Percentiles rank a stretch among this genome's conserved stretches.
These are phyloP conservation scores for Corymbia citriodora DNA, from an alignment of 441 rosid species.

Conservation along the genomic window DNA sequence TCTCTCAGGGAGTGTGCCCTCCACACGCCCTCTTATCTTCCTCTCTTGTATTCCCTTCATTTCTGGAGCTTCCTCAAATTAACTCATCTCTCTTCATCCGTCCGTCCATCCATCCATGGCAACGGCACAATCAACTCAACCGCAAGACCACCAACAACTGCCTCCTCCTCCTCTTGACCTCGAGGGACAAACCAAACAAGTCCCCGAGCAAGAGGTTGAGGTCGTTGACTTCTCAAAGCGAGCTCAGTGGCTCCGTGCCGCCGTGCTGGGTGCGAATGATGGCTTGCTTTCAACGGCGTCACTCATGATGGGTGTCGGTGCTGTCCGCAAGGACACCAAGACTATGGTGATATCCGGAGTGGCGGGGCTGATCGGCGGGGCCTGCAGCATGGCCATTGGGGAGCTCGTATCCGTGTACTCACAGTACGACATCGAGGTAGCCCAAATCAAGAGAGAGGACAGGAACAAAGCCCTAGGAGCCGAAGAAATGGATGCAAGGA, in stretches of 20 bases:
- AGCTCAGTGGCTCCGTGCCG: neutral
- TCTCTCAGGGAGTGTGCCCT: neutral
- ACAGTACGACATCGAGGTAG: neutral
- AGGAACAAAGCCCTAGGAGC: neutral
- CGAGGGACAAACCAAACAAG: neutral
- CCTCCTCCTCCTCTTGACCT: neutral
- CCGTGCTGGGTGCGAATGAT: neutral
- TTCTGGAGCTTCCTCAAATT: neutral
- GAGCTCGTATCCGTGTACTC: neutral
- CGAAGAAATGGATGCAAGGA: neutral
- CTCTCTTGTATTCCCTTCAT: neutral
- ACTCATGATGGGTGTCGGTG: neutral
- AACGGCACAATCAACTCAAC: neutral
- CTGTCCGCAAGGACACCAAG: neutral
- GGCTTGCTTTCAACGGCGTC: neutral
- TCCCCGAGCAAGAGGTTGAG: neutral
- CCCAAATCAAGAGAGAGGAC: neutral
- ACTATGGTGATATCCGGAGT: neutral
- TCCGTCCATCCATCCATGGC: neutral
- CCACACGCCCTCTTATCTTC: neutral
- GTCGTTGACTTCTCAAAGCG: neutral
- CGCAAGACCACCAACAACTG: neutral
- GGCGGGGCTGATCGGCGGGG: neutral
- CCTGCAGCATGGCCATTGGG: constrained; percentile 1
- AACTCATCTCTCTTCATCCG: neutral